Evolutionary conservation across 306 rosid species (phyloP), one percentile per base, ranked within the genome.

Genomic region (Rosa multiflora): DNA sequence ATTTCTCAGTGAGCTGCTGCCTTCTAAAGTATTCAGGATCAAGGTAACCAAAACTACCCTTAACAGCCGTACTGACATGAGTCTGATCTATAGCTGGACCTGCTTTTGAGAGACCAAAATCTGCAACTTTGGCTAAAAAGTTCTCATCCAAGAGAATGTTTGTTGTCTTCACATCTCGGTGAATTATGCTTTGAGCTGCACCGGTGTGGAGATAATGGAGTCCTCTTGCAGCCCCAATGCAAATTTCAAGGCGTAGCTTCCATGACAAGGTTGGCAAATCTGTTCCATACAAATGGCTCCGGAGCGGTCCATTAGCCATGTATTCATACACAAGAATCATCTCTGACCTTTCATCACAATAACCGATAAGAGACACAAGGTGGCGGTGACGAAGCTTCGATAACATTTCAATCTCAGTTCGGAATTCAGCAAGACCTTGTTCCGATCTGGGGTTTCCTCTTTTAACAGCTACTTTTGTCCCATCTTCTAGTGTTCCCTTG

Each of bases 161-260:
- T 46, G 99, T 95, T 48, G 99, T 95, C 91, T 95, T 95, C 70
- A 95, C 99, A 58, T 93, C 99, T 20, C 99, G 91, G 80, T 95
- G 99, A 78, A 95, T 95, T 66, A 95, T 90, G 87, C 97, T 88
- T 85, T 91, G 98, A 53, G 98, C 79, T 69, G 97, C 96, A 18
- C 99, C 98, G 0, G 99, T 95, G 86, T 95, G 99, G 76, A 95
- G 97, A 86, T 95, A 92, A 79, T 91, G 99, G 73, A 95, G 99
- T 67, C 99, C 99, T 67, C 97, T 88, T 53, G 99, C 97, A 72
- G 99, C 95, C 9, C 98, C 99, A 32, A 95, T 92, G 88, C 99
- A 95, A 70, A 95, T 93, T 79, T 95, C 98, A 29, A 92, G 97
- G 51, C 99, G 84, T 61, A 88, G 99, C 83, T 90, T 92, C 99